Evolutionary conservation across 1,284 basidiomycete genomes (phyloP).

Genomic region (Leccinum pallidistipes): DNA sequence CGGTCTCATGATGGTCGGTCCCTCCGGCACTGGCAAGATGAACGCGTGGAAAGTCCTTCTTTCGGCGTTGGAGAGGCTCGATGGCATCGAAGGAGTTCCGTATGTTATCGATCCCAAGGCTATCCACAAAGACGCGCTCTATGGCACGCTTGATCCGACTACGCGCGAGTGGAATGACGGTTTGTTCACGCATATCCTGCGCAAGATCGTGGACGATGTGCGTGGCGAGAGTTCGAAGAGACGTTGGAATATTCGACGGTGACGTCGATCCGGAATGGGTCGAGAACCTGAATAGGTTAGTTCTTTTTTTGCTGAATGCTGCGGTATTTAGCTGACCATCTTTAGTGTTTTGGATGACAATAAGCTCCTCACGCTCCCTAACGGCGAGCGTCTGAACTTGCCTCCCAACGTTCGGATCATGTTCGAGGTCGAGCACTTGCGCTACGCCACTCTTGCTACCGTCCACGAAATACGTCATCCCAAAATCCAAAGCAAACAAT

Average conservation of each 20-base stretch:
- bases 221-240: conserved; percentile 96
- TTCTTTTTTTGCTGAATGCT: conserved; percentile 10
- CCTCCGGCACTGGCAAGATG: conserved; percentile 96
- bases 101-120: conserved; percentile 99
- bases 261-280: conserved; percentile 91
- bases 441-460: conserved; percentile 96
- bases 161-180: conserved; percentile 99
- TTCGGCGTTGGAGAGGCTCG: conserved; percentile 87
- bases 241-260: conserved; percentile 99
- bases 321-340: conserved; percentile 12
- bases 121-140: conserved; percentile 97
- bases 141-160: conserved; percentile 95
- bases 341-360: conserved; percentile 97
- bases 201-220: conserved; percentile 98
- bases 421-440: conserved; percentile 99
- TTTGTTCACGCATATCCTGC: conserved; percentile 95
- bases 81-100: conserved; percentile 89
- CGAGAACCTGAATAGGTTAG: conserved; percentile 46
- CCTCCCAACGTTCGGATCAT: conserved; percentile 98
- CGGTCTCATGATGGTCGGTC: conserved; percentile 99
- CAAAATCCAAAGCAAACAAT: too few species aligned
- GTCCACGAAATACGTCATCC: conserved; percentile 44
- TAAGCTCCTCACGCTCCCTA: conserved; percentile 95
- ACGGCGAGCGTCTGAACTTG: conserved; percentile 96
- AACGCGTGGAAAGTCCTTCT: conserved; percentile 97